Percentiles rank a stretch among this genome's conserved stretches.
phyloP scores from a whole-genome alignment of 2,329 filamentous ascomycete genomes.

The Cordyceps javanica region DNA sequence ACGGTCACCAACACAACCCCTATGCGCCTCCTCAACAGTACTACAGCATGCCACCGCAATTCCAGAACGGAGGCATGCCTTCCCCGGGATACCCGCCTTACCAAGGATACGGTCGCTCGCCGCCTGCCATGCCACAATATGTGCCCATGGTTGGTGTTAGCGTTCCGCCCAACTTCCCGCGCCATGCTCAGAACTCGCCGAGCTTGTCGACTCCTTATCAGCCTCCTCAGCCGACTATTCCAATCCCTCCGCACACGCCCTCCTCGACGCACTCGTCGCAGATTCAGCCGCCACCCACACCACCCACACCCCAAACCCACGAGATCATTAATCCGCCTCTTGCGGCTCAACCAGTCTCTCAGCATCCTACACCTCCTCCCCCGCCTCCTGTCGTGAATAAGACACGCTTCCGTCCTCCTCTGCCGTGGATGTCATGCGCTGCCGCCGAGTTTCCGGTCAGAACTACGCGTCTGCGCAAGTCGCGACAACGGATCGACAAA shows the following conservation, averaged over 20 bases:
- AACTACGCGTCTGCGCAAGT: slow-evolving; percentile 31
- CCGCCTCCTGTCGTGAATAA: not conserved
- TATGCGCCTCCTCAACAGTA: slow-evolving; percentile 39
- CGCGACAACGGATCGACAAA: slow-evolving; percentile 35
- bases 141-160: slow-evolving; percentile 44
- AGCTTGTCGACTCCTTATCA: slow-evolving; percentile 52
- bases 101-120: slow-evolving; percentile 42
- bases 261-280: slow-evolving; percentile 46
- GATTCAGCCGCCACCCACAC: slow-evolving; percentile 37
- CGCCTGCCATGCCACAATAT: slow-evolving; percentile 49
- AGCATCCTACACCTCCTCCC: slow-evolving; percentile 5
- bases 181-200: slow-evolving; percentile 46
- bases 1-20: slow-evolving; percentile 41
- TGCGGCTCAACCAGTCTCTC: slow-evolving; percentile 13
- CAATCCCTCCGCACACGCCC: slow-evolving; percentile 43
- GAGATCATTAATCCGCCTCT: slow-evolving; percentile 23
- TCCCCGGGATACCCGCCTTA: slow-evolving; percentile 43
- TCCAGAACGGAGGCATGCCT: slow-evolving; percentile 47
- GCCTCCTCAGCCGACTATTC: slow-evolving; percentile 39
- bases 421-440: slow-evolving; percentile 53
- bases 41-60: slow-evolving; percentile 54
- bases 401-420: slow-evolving; percentile 40
- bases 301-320: slow-evolving; percentile 37
- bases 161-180: slow-evolving; percentile 41
- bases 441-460: slow-evolving; percentile 44